Evolutionary conservation across 495 filamentous ascomycete genomes (phyloP).

Genomic region (Amniculicola lignicola): DNA sequence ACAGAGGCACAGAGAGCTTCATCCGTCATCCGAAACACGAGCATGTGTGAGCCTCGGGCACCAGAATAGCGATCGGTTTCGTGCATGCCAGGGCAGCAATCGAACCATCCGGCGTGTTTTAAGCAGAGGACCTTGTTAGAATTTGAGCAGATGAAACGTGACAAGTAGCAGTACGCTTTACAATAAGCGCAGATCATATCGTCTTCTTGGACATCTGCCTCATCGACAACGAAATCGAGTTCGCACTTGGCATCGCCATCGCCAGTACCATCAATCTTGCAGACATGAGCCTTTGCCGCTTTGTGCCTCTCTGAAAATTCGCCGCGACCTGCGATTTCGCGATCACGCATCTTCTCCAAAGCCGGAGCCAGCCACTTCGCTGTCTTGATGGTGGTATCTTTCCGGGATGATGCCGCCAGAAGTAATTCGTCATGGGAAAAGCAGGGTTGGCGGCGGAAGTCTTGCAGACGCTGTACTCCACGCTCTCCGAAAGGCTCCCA

Average conservation of each 20-base stretch:
- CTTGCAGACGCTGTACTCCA: slow-evolving; percentile 80
- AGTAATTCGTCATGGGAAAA: slow-evolving; percentile 98
- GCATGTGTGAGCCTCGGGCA: slow-evolving; percentile 54
- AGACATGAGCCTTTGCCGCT: slow-evolving; percentile 51
- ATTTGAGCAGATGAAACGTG: slow-evolving; percentile 77
- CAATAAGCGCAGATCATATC: slow-evolving; percentile 88
- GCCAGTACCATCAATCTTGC: slow-evolving; percentile 44
- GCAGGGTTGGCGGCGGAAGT: slow-evolving; percentile 86
- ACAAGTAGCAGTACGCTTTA: slow-evolving; percentile 89
- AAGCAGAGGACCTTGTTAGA: slow-evolving; percentile 76
- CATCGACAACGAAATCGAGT: slow-evolving; percentile 17
- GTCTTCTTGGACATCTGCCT: slow-evolving; percentile 58
- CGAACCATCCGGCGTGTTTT: slow-evolving; percentile 68
- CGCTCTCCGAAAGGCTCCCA: slow-evolving; percentile 92
- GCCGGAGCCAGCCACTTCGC: slow-evolving; percentile 93
- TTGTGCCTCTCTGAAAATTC: slow-evolving; percentile 65
- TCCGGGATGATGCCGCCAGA: slow-evolving; percentile 75
- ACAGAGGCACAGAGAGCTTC: slow-evolving; percentile 62
- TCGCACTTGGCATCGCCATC: slow-evolving; percentile 35
- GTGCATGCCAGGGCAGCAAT: slow-evolving; percentile 65
- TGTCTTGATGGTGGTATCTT: slow-evolving; percentile 76
- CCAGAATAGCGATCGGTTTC: slow-evolving; percentile 47
- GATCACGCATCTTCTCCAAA: slow-evolving; percentile 67
- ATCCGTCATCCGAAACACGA: slow-evolving; percentile 73
- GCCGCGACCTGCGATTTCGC: slow-evolving; percentile 66